These are phyloP conservation scores for Stephanodiscus minutulus DNA, from an alignment of 108 stramenopile genomes.

Conservation along the genomic window DNA sequence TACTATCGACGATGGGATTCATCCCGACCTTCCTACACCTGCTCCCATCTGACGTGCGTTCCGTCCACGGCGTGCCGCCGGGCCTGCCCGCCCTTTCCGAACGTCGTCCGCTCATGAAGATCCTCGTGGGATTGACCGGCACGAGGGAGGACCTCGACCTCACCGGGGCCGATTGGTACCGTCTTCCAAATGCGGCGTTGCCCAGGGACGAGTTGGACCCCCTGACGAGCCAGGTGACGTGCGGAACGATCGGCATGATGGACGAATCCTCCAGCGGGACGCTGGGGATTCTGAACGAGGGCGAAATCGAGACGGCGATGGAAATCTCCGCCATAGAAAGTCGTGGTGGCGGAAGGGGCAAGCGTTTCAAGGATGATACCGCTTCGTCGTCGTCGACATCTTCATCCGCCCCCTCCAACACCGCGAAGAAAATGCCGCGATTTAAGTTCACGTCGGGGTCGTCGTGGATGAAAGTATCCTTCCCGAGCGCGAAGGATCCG, in stretches of 20 bases:
- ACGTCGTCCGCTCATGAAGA: constrained; percentile 82
- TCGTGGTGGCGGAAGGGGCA: constrained; percentile 38
- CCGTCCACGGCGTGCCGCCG: constrained; percentile 67
- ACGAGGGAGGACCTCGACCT: constrained; percentile 73
- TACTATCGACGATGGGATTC: constrained; percentile 76
- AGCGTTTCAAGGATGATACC: constrained; percentile 25
- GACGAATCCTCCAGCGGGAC: constrained; percentile 30
- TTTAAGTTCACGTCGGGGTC: constrained; percentile 68
- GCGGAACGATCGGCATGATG: constrained; percentile 67
- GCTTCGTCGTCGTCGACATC: constrained; percentile 10
- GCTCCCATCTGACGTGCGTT: constrained; percentile 66
- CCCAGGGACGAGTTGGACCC: constrained; percentile 76
- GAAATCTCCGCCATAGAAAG: constrained; percentile 15
- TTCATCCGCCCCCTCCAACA: constrained; percentile 1
- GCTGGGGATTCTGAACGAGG: constrained; percentile 16
- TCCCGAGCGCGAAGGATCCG: constrained; percentile 92
- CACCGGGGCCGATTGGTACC: constrained; percentile 86
- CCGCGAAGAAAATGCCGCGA: constrained; percentile 37
- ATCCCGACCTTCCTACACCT: constrained; percentile 83
- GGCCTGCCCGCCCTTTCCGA: constrained; percentile 81
- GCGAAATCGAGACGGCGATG: constrained; percentile 23
- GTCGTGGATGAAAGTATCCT: constrained; percentile 88
- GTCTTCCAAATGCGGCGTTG: constrained; percentile 72
- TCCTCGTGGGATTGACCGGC: constrained; percentile 71
- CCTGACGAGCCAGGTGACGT: constrained; percentile 56